Conservation (phyloP, 1,284 basidiomycete genomes). For the Tylopilus sp. region DNA sequence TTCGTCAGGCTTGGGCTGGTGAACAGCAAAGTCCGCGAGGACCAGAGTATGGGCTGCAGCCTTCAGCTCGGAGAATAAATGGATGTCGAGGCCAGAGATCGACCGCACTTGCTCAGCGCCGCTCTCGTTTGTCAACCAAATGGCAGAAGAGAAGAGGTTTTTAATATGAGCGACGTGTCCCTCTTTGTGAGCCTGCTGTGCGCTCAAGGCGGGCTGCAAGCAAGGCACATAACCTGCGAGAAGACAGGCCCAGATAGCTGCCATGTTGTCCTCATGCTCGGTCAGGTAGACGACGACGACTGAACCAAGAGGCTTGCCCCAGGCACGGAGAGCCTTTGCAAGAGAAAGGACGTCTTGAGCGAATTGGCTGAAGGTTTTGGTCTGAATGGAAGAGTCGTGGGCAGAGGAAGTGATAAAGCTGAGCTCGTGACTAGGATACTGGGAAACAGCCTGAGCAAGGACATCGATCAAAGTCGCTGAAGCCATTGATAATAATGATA, state of each 20-base stretch:
- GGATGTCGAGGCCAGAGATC: slow-evolving; percentile 41
- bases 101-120: slow-evolving; percentile 43
- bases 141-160: slow-evolving; percentile 39
- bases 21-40: slow-evolving; percentile 1
- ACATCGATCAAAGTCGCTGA: slow-evolving; percentile 34
- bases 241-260: slow-evolving; percentile 45
- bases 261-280: slow-evolving; percentile 47
- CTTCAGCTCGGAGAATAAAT: slow-evolving; percentile 37
- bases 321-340: slow-evolving; percentile 28
- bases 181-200: slow-evolving; percentile 46
- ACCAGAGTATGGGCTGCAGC: slow-evolving; percentile 17
- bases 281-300: slow-evolving; percentile 43
- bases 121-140: slow-evolving; percentile 43
- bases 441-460: slow-evolving; percentile 28
- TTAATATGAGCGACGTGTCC: slow-evolving; percentile 43
- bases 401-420: slow-evolving; percentile 43
- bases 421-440: slow-evolving; percentile 39
- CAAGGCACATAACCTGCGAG: slow-evolving; percentile 43
- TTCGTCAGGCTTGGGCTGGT: slow-evolving; percentile 32
- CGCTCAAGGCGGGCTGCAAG: slow-evolving; percentile 44
- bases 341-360: slow-evolving; percentile 27
- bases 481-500: slow-evolving; percentile 23
- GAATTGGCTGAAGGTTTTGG: slow-evolving; percentile 42
- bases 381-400: slow-evolving; percentile 42
- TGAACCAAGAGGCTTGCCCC: slow-evolving; percentile 40